These are phyloP conservation scores for Chytridiales sp. DNA, from an alignment of 371 early-diverging fungal species.

Conservation along the genomic window DNA sequence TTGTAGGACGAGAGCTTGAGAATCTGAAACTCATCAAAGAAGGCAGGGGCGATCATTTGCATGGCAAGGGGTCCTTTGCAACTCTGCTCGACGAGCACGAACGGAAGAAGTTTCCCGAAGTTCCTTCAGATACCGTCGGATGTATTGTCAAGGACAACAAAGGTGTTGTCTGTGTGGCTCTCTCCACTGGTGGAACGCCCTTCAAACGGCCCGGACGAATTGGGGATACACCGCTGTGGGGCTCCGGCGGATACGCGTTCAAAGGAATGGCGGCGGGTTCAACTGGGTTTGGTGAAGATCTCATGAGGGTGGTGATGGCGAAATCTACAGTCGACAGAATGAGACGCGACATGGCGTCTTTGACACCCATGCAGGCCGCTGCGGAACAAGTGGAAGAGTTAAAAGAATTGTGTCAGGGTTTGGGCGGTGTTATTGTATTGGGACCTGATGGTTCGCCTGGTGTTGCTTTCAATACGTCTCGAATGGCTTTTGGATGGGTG, in stretches of 20 bases:
- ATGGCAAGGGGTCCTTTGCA: too few species aligned
- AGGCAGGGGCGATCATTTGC: too few species aligned
- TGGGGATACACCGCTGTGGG: constrained; percentile 12
- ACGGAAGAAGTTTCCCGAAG: not conserved
- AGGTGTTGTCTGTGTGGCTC: not conserved
- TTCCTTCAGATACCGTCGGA: constrained; percentile 10
- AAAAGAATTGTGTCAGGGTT: not conserved
- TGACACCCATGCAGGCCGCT: constrained; percentile 5
- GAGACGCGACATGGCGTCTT: not conserved
- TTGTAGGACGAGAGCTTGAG: not conserved
- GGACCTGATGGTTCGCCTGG: not conserved
- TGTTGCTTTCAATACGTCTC: constrained; percentile 8
- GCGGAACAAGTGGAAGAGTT: constrained; percentile 11
- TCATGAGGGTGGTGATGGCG: constrained; percentile 12
- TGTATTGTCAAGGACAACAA: not conserved
- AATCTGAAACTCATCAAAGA: not conserved
- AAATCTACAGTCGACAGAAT: constrained; percentile 7
- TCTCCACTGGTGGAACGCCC: constrained; percentile 11
- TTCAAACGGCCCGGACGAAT: constrained; percentile 8
- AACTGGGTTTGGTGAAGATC: constrained; percentile 11
- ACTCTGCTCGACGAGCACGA: not conserved
- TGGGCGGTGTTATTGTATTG: constrained; percentile 6
- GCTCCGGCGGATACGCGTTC: constrained; percentile 9
- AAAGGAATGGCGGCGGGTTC: not conserved
- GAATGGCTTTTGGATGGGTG: constrained; percentile 13